These are phyloP conservation scores for Helenozyma rhizophorensis DNA, from an alignment of 805 yeast genomes.

Conservation along the genomic window DNA sequence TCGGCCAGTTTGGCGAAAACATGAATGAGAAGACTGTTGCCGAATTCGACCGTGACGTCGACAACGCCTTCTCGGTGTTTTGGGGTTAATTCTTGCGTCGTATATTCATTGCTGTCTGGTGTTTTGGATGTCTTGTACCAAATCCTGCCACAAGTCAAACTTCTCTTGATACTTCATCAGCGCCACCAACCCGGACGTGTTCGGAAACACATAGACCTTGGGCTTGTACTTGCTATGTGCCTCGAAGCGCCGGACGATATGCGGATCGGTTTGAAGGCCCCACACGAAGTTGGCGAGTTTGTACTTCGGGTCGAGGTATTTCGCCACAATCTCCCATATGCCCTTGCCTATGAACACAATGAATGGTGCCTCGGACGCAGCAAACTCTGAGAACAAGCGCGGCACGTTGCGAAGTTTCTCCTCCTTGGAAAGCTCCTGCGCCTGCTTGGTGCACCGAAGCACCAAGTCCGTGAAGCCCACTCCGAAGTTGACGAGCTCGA, in stretches of 20 bases:
- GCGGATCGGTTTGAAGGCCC: constrained; percentile 40
- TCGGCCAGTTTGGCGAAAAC: constrained; percentile 34
- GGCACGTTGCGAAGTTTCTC: constrained; percentile 60
- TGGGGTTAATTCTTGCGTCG: constrained; percentile 29
- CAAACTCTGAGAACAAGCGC: constrained; percentile 43
- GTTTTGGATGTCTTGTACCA: constrained; percentile 20
- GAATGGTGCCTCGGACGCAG: constrained; percentile 30
- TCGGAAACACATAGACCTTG: constrained; percentile 59
- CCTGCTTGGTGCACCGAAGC: constrained; percentile 55
- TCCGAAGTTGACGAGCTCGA: constrained; percentile 34
- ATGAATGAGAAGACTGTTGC: constrained; percentile 22
- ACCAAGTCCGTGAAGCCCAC: constrained; percentile 75
- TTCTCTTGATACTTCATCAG: constrained; percentile 42
- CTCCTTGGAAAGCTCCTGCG: constrained; percentile 44
- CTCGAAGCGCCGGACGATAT: constrained; percentile 7
- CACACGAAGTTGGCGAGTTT: constrained; percentile 41
- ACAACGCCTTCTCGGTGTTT: constrained; percentile 24
- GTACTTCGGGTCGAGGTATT: constrained; percentile 22
- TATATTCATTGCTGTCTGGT: constrained; percentile 7
- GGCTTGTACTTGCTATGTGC: constrained; percentile 13
- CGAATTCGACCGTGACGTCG: constrained; percentile 27
- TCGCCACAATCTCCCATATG: constrained; percentile 60
- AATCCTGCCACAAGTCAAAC: constrained; percentile 43
- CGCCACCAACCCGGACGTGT: constrained; percentile 69
- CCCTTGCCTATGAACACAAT: constrained; percentile 70